These are phyloP conservation scores for Viridothelium virens DNA, from an alignment of 495 filamentous ascomycete genomes.

Conservation along the genomic window DNA sequence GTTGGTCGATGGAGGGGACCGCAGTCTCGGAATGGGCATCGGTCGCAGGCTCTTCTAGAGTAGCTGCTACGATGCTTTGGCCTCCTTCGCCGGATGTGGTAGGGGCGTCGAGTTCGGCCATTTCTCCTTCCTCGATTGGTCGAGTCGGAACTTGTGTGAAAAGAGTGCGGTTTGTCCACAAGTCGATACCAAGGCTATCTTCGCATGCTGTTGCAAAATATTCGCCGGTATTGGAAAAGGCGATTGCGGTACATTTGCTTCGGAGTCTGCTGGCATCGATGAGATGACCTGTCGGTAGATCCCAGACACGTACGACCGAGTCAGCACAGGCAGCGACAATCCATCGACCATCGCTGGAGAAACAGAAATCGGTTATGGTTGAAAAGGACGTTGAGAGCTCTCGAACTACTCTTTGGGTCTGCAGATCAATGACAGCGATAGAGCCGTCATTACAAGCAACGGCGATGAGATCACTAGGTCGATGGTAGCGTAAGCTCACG, in stretches of 20 bases:
- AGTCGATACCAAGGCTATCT: constrained; percentile 74
- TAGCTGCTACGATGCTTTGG: constrained; percentile 58
- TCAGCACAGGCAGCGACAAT: constrained; percentile 83
- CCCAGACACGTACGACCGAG: constrained; percentile 79
- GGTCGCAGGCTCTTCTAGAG: constrained; percentile 46
- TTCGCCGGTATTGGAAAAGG: constrained; percentile 84
- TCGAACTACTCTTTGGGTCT: constrained; percentile 80
- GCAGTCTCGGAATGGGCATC: constrained; percentile 32
- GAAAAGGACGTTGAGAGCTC: constrained; percentile 52
- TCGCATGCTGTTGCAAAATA: constrained; percentile 83
- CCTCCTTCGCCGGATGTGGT: constrained; percentile 80
- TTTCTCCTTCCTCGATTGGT: constrained; percentile 66
- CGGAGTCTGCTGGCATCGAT: constrained; percentile 78
- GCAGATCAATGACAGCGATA: constrained; percentile 81
- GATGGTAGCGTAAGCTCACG: constrained; percentile 69
- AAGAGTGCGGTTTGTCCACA: constrained; percentile 86
- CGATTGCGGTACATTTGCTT: constrained; percentile 68
- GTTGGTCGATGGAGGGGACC: constrained; percentile 56
- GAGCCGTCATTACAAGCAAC: constrained; percentile 82
- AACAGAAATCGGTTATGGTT: constrained; percentile 43
- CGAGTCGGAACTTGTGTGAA: constrained; percentile 81
- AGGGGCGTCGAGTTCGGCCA: constrained; percentile 52
- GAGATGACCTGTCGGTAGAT: constrained; percentile 88
- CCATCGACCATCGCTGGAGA: constrained; percentile 92
- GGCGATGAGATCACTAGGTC: constrained; percentile 76